Evolutionary conservation across 176 grass and related monocot genomes (phyloP).

Genomic region (Zea mays): DNA sequence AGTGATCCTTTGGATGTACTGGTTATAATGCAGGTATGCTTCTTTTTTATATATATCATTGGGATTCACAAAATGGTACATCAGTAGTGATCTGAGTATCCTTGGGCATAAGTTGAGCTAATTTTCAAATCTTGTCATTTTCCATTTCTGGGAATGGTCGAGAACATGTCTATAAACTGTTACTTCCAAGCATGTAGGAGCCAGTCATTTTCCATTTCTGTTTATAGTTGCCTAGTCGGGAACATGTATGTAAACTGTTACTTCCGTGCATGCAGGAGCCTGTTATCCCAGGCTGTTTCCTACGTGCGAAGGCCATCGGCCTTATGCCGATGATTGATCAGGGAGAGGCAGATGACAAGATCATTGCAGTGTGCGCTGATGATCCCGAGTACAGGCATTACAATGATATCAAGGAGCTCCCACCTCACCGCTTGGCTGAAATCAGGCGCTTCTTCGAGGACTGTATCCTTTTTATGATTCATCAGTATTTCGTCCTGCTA

Average conservation of each 20-base stretch:
- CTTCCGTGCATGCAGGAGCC: slow-evolving; percentile 60
- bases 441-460: slow-evolving; percentile 97
- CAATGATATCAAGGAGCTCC: slow-evolving; percentile 94
- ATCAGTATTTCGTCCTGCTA: slow-evolving; percentile 6
- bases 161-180: neutral
- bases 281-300: slow-evolving; percentile 88
- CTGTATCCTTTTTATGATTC: slow-evolving; percentile 67
- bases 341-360: slow-evolving; percentile 98
- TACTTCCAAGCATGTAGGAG: slow-evolving; percentile 38
- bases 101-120: neutral
- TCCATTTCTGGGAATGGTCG: neutral
- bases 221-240: neutral
- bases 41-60: too few relatives aligned
- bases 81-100: neutral
- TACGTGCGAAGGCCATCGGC: slow-evolving; percentile 89
- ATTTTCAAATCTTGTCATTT: neutral
- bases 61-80: neutral
- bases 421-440: slow-evolving; percentile 94
- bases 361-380: slow-evolving; percentile 97
- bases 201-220: slow-evolving; percentile 40
- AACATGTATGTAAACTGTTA: neutral
- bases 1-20: slow-evolving; percentile 95
- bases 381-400: slow-evolving; percentile 96
- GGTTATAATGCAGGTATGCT: slow-evolving; percentile 92
- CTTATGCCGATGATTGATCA: slow-evolving; percentile 99